Base-by-base conservation (phyloP, 148 eudicot genomes). In the Diospyros lotus region DNA sequence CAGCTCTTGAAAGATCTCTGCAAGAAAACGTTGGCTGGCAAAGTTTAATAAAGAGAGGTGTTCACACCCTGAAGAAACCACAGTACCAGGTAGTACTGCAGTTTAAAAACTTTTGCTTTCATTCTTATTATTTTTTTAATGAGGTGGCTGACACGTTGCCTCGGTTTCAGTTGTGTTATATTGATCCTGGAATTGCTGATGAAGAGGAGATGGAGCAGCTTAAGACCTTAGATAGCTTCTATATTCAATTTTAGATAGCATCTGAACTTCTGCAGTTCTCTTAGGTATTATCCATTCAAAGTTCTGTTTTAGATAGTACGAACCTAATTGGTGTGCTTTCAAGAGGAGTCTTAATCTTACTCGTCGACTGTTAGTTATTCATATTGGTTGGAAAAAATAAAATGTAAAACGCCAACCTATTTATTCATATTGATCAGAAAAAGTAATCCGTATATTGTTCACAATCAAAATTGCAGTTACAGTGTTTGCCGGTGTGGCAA, bases 1-100 rank as follows among this genome's bases (percentile, higher is more conserved):
- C 75, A 67, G 88, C 82, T 75, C 73, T 95, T 73, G 96, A 89
- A 82, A 90, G 68, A 82, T 84, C 90, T 42, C 86, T 93, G 45
- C 83, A 72, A 69, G 77, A 80, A 50, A 95, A 88, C 48, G 67
- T n/a, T 42, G 97, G 96, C 63, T 95, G 99, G 99, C 97, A 92
- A 76, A 79, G 68, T 78, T 77, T 87, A 42, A 77, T 95, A 66
- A 95, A 95, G 83, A 92, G 97, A 86, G 99, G 97, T 56, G 82
- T 80, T 17, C 96, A 95, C 87, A 95, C 99, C 12, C 85, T 92
- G 78, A 84, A 75, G 84, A 90, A 92, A 81, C 90, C 87, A 46
- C 96, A 88, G 76, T 95, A 95, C 85, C 99, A 94, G 97, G 98
- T 92, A 38, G 28, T 74, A 72, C 5, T 40, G 61, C 58, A 65